phyloP scores from a whole-genome alignment of 148 eudicot genomes.

The Beta vulgaris region DNA sequence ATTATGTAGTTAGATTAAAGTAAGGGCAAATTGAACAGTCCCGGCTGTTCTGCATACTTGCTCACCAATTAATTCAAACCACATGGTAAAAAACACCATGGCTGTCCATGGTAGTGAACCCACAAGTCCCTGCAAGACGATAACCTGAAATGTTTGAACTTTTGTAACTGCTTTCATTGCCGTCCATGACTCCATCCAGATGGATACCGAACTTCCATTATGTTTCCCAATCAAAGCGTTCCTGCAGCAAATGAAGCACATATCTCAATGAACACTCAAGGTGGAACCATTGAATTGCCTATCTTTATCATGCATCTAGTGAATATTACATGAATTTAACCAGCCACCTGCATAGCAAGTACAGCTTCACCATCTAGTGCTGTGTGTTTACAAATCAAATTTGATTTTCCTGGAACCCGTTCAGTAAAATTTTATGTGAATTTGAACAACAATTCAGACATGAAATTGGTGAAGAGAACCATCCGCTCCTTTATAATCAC shows the following conservation, averaged over 20 bases:
- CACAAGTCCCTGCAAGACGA: conserved; percentile 89
- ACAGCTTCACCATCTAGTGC: no score
- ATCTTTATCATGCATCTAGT: no score
- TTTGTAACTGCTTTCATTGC: conserved; percentile 73
- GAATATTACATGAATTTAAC: neutral
- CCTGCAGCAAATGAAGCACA: conserved; percentile 38
- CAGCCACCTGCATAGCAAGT: neutral
- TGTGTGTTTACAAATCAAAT: no score
- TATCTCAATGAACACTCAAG: neutral
- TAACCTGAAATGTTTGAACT: conserved; percentile 81
- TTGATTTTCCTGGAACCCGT: no score
- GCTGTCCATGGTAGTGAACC: conserved; percentile 98
- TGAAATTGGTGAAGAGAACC: neutral
- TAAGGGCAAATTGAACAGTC: neutral
- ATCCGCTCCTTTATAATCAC: neutral
- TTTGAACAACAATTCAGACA: neutral
- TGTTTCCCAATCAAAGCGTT: conserved; percentile 42
- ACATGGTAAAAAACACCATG: conserved; percentile 89
- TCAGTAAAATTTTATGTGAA: no score
- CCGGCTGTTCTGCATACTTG: conserved; percentile 15
- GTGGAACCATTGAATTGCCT: neutral
- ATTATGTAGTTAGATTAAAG: neutral
- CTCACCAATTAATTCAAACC: conserved; percentile 94
- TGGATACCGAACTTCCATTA: conserved; percentile 36
- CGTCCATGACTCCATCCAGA: conserved; percentile 76